Evolutionary conservation across 83 land plant genomes (phyloP).

Genomic region (Larix sibirica): DNA sequence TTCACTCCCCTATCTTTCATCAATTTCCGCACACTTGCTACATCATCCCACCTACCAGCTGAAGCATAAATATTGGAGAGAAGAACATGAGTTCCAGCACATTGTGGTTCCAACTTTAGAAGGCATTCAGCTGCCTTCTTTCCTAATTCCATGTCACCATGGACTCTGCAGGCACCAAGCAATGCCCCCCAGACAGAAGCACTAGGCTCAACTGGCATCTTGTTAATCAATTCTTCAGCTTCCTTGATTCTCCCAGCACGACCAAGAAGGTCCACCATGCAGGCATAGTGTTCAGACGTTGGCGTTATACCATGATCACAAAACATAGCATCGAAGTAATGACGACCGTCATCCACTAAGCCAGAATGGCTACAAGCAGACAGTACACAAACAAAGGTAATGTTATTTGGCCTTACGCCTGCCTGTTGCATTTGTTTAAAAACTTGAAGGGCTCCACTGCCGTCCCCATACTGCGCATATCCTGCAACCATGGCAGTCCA

Average conservation of each 20-base stretch:
- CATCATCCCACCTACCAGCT: constrained; percentile 60
- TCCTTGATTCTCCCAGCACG: constrained; percentile 55
- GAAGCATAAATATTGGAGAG: constrained; percentile 64
- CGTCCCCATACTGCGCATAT: constrained; percentile 57
- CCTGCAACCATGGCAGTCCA: constrained; percentile 67
- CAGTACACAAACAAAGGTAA: constrained; percentile 59
- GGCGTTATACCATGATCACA: constrained; percentile 34
- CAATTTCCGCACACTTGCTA: constrained; percentile 39
- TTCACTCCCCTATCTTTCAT: constrained; percentile 58
- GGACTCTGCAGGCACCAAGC: constrained; percentile 60
- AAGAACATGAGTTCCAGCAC: constrained; percentile 56
- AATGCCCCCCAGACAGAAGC: constrained; percentile 61
- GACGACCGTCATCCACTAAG: constrained; percentile 48
- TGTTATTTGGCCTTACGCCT: constrained; percentile 51
- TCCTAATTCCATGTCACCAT: constrained; percentile 42
- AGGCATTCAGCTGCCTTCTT: constrained; percentile 45
- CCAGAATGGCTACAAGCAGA: constrained; percentile 78
- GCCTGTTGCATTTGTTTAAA: constrained; percentile 35
- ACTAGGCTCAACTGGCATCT: constrained; percentile 58
- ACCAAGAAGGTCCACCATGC: constrained; percentile 76
- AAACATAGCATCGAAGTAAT: constrained; percentile 42
- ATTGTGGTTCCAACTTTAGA: constrained; percentile 56
- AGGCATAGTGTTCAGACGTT: constrained; percentile 54
- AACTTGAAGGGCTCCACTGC: constrained; percentile 36
- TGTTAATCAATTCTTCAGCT: constrained; percentile 48